Percentiles rank a stretch among this genome's conserved stretches.
These are phyloP conservation scores for Termitomyces sp. DNA, from an alignment of 768 basidiomycete species.

Conservation along the genomic window DNA sequence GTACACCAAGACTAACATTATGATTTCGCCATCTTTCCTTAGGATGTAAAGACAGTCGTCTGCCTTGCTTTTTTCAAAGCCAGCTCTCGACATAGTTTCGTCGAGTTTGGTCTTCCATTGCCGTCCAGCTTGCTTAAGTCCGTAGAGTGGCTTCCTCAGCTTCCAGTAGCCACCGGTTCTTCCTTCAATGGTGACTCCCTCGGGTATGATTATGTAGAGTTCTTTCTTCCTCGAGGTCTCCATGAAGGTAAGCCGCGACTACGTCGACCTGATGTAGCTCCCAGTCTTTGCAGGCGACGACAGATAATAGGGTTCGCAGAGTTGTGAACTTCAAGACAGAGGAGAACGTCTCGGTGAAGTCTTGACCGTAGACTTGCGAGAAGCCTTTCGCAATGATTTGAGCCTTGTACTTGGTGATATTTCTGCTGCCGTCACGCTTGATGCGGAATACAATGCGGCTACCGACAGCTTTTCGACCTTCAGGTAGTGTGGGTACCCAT, in stretches of 20 bases:
- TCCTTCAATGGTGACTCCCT: background rate
- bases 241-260: background rate
- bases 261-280: constrained; percentile 1
- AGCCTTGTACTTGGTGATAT: background rate
- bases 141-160: background rate
- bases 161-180: background rate
- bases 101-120: constrained; percentile 1
- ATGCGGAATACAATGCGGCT: background rate
- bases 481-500: background rate
- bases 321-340: too few species aligned
- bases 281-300: background rate
- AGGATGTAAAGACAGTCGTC: too few species aligned
- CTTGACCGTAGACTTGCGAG: too few species aligned
- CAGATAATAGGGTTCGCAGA: background rate
- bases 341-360: too few species aligned
- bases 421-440: background rate
- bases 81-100: too few species aligned
- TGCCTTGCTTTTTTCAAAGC: too few species aligned
- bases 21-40: too few species aligned
- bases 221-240: background rate
- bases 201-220: background rate
- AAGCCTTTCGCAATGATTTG: background rate
- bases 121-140: too few species aligned
- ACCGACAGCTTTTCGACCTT: background rate
- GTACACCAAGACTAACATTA: too few species aligned